Base-by-base conservation (phyloP, 306 rosid genomes). In the Trifolium repens region DNA sequence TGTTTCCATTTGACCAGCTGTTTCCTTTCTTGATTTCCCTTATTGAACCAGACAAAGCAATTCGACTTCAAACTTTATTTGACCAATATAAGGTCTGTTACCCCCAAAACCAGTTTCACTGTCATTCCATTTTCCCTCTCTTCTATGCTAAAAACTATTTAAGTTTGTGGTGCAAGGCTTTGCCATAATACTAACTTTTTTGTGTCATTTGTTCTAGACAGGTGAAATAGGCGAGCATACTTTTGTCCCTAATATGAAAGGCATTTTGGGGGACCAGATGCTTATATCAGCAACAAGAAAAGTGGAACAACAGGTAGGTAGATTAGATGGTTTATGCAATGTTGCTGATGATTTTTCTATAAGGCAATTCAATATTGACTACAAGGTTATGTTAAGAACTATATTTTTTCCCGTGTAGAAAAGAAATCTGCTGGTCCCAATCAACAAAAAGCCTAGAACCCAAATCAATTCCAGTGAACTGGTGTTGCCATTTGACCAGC, bases 261-360 rank as follows among this genome's bases (percentile, higher is more conserved):
- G 85, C 73, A 85, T 93, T 66, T 97, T 89, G 1, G 98, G 98
- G 71, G 92, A 85, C 32, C 98, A 91, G 83, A 84, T 89, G 92
- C 96, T 93, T 66, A 87, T 84, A 84, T 47, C 84, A 85, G 96
- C 96, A 65, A 82, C 87, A 72, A 7, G 78, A 14, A 79, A 82
- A 85, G 88, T 89, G 65, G 91, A 89, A 78, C 50, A 84, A 55
- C 97, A 88, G 88, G 98, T 88, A 80, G 57, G 80, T 59, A 15
- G 43, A 55, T 24, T 75, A 50, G 74, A 66, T 50, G 22, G 34
- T 76, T 52, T 57, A 46, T 78, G 35, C 59, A 47, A 24, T 50
- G 65, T 62, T 73, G 73, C 46, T 26, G 34, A 52, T 67, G 59
- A 27, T 35, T 52, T 67, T 34, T 52, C 59, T 76, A 10, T 8